phyloP scores from a whole-genome alignment of 2,329 filamentous ascomycete genomes.

The Trichophyton schoenleinii region DNA sequence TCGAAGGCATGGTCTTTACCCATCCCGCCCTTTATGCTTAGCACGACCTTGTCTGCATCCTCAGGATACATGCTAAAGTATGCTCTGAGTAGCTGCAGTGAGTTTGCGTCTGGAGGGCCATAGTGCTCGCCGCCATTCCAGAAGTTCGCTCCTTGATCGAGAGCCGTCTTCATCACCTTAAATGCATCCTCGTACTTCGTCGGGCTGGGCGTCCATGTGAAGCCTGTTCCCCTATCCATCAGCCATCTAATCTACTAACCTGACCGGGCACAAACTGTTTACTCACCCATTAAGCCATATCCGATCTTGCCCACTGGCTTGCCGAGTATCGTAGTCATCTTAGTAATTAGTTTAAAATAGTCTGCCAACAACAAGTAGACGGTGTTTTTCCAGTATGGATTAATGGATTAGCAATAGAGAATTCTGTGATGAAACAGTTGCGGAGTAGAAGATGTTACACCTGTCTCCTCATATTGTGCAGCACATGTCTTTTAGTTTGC shows the following conservation, averaged over 20 bases:
- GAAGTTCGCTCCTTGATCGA: conserved; percentile 25
- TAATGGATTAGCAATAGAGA: too few species aligned
- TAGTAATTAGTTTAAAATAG: not conserved
- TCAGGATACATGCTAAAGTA: conserved; percentile 21
- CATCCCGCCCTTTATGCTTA: conserved; percentile 21
- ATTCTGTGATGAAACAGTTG: too few species aligned
- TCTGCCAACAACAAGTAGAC: not conserved
- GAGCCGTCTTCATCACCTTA: conserved; percentile 40
- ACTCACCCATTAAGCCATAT: conserved; percentile 18
- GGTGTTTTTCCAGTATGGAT: not conserved
- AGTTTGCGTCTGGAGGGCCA: conserved; percentile 19
- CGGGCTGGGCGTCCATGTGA: conserved; percentile 17
- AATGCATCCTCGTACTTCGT: conserved; percentile 23
- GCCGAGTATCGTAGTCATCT: conserved; percentile 14
- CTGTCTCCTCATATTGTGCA: not conserved
- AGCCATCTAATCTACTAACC: not conserved
- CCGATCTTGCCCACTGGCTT: conserved; percentile 18
- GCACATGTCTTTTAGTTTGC: not conserved
- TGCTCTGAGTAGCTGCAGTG: conserved; percentile 18
- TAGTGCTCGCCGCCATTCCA: conserved; percentile 25
- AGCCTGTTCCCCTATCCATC: conserved; percentile 5
- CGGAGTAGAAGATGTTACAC: not conserved
- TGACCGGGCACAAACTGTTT: not conserved
- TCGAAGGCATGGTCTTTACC: conserved; percentile 27
- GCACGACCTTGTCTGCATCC: conserved; percentile 19